Evolutionary conservation across 176 grass and related monocot species (phyloP), one percentile per base, ranked within the genome.

Genomic region (Oryza officinalis): DNA sequence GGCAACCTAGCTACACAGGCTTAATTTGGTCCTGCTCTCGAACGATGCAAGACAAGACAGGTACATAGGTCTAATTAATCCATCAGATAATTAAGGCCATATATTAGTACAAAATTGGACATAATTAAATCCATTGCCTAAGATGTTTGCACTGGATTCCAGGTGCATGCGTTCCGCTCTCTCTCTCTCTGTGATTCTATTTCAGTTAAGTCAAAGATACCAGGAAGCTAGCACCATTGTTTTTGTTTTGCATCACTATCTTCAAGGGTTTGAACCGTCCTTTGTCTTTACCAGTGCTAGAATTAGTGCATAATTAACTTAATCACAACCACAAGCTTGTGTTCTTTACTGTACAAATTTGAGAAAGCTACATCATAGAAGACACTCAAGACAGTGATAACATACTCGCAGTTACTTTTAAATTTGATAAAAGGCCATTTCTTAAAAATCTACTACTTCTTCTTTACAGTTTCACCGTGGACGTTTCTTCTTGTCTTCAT

Each of bases 181-280:
- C 25, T 15, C 50, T 20, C 20, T 18, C 27, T 31, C 25, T 17
- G 20, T 22, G 6, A 57, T 57, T 57, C 18, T 57, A 57, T 38
- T 13, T 33, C 33, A 35, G 44, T 67, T 52, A 60, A 18, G 78
- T 69, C 78, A 54, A 80, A 69, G 79, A 70, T 59, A 27, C n/a
- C 40, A 45, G 50, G 50, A 54, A 54, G 18, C 50, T 20, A 49
- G 46, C 46, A 49, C 50, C 50, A 54, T 54, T 72, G 41, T 23
- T 72, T 72, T 72, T 27, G 6, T 73, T 73, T 73, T 73, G 67
- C 47, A 59, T 81, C 49, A 13, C 79, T 59, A 41, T 43, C 67
- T 28, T 32, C 67, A 15, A 81, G 79, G 67, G 27, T 81, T 81
- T 81, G 79, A 71, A 71, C 33, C 67, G 32, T 81, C 9, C 14